These are phyloP conservation scores for Pichia sporocuriosa DNA, from an alignment of 805 yeast species.

Conservation along the genomic window DNA sequence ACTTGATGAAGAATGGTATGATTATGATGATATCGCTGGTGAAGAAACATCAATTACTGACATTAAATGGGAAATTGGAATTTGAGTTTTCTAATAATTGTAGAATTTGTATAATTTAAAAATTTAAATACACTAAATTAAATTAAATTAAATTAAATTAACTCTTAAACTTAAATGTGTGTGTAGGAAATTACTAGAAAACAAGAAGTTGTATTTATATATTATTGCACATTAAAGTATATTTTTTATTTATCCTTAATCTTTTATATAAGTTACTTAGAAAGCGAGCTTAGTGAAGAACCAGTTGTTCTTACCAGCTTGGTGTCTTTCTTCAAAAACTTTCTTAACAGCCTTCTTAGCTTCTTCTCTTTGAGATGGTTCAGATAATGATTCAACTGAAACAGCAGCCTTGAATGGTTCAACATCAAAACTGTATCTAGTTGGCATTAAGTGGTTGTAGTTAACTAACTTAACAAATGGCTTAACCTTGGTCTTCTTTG, in stretches of 20 bases:
- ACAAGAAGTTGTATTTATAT: constrained; percentile 7
- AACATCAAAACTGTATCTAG: constrained; percentile 97
- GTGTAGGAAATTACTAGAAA: constrained; percentile 2
- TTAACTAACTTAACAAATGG: constrained; percentile 98
- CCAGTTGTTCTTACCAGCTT: constrained; percentile 99
- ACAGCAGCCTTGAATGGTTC: constrained; percentile 90
- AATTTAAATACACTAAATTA: no score
- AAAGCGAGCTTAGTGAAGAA: constrained; percentile 81
- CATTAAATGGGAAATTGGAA: constrained; percentile 56
- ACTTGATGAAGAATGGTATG: constrained; percentile 85
- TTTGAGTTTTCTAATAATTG: no score
- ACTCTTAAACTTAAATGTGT: background rate
- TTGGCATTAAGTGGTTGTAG: constrained; percentile 99
- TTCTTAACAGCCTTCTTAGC: constrained; percentile 98
- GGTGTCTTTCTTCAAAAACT: constrained; percentile 99
- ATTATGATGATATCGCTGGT: constrained; percentile 80
- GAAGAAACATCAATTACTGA: constrained; percentile 79
- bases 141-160: no score
- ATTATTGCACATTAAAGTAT: constrained; percentile 11
- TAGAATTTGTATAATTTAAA: no score
- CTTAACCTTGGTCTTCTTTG: constrained; percentile 97
- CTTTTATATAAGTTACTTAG: constrained; percentile 20
- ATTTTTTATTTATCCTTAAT: constrained; percentile 10
- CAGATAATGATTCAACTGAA: constrained; percentile 88
- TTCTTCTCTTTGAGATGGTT: constrained; percentile 97